Percentiles rank a stretch among this genome's conserved stretches.
Evolutionary conservation across 495 filamentous ascomycete genomes (phyloP).

Genomic region (Penicillium argentinense): DNA sequence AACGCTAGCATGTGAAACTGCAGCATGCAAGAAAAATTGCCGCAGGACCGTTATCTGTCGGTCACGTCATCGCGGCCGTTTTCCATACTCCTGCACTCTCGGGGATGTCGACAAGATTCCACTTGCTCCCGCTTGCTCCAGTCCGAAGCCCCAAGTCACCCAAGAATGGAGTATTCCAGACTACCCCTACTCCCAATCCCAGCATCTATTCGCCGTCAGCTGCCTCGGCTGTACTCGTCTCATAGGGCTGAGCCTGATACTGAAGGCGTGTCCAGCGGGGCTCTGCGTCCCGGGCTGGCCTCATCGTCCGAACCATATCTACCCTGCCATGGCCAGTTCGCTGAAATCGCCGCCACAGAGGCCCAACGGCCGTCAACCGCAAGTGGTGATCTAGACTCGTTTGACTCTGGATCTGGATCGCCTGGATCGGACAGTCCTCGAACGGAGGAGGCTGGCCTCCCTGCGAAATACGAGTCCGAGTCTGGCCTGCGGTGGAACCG

Average conservation of each 20-base stretch:
- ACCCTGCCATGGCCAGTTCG: slow-evolving; percentile 1
- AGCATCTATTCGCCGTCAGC: slow-evolving; percentile 32
- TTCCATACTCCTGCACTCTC: background rate
- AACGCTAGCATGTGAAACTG: slow-evolving; percentile 20
- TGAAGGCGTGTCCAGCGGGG: slow-evolving; percentile 6
- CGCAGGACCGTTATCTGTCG: slow-evolving; percentile 22
- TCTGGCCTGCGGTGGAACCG: slow-evolving; percentile 44
- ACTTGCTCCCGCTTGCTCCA: too few species aligned
- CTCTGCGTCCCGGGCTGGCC: slow-evolving; percentile 10
- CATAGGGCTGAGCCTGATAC: slow-evolving; percentile 14
- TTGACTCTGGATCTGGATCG: slow-evolving; percentile 15
- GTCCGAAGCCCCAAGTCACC: too few species aligned
- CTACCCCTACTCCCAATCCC: slow-evolving; percentile 33
- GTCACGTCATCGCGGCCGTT: slow-evolving; percentile 3
- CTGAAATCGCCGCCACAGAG: slow-evolving; percentile 3
- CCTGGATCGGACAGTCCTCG: slow-evolving; percentile 10
- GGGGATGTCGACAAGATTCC: too few species aligned
- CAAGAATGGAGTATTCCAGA: slow-evolving; percentile 31
- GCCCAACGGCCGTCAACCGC: slow-evolving; percentile 17
- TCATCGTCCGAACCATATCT: slow-evolving; percentile 23
- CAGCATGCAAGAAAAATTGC: slow-evolving; percentile 15
- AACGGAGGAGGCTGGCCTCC: slow-evolving; percentile 9
- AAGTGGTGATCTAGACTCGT: slow-evolving; percentile 19
- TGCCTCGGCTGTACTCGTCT: slow-evolving; percentile 28
- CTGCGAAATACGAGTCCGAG: slow-evolving; percentile 32